phyloP scores from a whole-genome alignment of 2,329 filamentous ascomycete species.

The Beauveria sp. region DNA sequence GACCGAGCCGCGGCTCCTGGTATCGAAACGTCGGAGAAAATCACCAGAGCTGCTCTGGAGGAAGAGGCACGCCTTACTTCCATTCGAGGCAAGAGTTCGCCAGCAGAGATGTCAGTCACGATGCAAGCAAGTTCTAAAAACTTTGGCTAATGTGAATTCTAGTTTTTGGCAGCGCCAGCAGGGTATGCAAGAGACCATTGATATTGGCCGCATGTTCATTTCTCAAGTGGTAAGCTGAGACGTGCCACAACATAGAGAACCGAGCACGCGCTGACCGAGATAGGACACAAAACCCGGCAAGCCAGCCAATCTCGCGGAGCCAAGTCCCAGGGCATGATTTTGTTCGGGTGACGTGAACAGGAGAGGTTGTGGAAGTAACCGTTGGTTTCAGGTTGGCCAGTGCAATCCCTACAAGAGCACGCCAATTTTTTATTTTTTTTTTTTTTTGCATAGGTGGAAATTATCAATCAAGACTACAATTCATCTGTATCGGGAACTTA shows the following conservation, averaged over 20 bases:
- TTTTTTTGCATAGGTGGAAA: background rate
- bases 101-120: conserved; percentile 41
- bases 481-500: background rate
- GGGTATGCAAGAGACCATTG: conserved; percentile 49
- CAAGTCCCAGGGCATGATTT: background rate
- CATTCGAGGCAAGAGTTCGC: conserved; percentile 38
- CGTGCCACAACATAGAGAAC: background rate
- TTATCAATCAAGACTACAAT: background rate
- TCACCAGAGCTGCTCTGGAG: conserved; percentile 58
- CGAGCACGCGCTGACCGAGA: background rate
- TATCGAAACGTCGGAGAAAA: conserved; percentile 49
- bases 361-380: too few relatives aligned
- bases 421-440: background rate
- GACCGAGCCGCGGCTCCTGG: conserved; percentile 40
- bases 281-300: conserved; percentile 1
- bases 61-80: conserved; percentile 51
- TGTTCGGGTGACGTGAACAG: background rate
- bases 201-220: conserved; percentile 48
- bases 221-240: conserved; percentile 30
- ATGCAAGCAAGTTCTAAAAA: background rate
- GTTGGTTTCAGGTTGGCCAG: too few relatives aligned
- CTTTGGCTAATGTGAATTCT: conserved; percentile 16
- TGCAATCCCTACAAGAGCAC: too few relatives aligned
- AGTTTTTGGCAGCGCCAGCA: conserved; percentile 58
- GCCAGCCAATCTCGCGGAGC: background rate